Percentiles rank a stretch among this genome's conserved stretches.
Evolutionary conservation across 2,329 filamentous ascomycete species (phyloP).

Genomic region (Aspergillus novoparasiticus): DNA sequence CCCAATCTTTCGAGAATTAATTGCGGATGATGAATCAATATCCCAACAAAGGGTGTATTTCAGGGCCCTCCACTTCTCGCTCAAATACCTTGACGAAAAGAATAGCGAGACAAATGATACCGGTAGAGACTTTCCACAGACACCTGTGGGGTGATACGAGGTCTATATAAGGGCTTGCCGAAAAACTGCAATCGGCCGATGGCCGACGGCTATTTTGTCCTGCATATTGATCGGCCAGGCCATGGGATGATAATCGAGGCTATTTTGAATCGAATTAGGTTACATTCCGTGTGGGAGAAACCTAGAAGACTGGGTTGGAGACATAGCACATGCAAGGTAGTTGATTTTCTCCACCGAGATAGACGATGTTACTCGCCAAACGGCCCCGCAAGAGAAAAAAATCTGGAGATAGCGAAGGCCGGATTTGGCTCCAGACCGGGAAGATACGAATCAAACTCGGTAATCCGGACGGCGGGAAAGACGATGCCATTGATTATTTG

Average conservation of each 20-base stretch:
- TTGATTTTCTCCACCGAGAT: background rate
- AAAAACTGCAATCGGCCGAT: background rate
- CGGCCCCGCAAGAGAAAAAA: background rate
- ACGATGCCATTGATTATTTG: background rate
- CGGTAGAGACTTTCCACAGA: background rate
- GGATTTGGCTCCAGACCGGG: background rate
- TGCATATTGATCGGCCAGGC: background rate
- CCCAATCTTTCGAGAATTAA: background rate
- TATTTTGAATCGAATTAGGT: background rate
- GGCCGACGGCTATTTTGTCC: background rate
- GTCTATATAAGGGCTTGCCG: background rate
- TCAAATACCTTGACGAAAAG: background rate
- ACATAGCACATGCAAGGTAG: background rate
- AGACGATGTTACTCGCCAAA: background rate
- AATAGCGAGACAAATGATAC: background rate
- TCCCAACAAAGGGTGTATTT: no score
- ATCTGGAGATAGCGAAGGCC: background rate
- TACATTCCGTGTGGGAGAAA: conserved; percentile 7
- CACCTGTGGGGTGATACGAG: background rate
- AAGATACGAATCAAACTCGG: background rate
- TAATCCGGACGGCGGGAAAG: background rate
- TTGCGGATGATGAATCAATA: no score
- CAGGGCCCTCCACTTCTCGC: background rate
- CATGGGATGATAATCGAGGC: background rate
- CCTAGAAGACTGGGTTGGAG: background rate